Conservation (phyloP, 179 eudicot genomes). For the Spinacia oleracea region DNA sequence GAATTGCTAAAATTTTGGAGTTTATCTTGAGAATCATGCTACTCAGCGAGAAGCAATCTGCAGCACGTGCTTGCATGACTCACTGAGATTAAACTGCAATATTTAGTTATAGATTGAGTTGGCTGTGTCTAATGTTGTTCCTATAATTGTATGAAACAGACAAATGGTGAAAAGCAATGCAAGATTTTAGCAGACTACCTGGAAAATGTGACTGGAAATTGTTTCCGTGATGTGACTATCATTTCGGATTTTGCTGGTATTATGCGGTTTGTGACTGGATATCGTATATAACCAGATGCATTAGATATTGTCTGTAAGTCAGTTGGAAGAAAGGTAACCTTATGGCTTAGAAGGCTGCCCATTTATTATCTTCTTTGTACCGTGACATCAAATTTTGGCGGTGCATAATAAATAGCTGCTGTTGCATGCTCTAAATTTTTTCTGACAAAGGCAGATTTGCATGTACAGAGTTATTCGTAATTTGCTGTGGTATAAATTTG, state of each 20-base stretch:
- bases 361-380: neutral
- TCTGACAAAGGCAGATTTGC: neutral
- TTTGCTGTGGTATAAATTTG: neutral
- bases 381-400: neutral
- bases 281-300: conserved; percentile 21
- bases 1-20: neutral
- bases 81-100: neutral
- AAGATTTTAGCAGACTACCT: conserved; percentile 51
- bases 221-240: conserved; percentile 49
- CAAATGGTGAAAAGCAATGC: conserved; percentile 85
- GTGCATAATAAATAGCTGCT: neutral
- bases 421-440: neutral
- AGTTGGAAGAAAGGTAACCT: neutral
- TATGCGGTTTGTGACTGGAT: conserved; percentile 71
- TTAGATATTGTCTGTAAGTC: neutral
- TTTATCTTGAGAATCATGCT: neutral
- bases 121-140: neutral
- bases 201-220: conserved; percentile 33
- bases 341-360: neutral
- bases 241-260: conserved; percentile 74
- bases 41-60: neutral
- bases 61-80: no score
- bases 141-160: conserved; percentile 43
- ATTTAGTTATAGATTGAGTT: neutral
- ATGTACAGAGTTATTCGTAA: neutral